phyloP scores from a whole-genome alignment of 192 early-diverging fungal species.

The Funneliformis geosporum region DNA sequence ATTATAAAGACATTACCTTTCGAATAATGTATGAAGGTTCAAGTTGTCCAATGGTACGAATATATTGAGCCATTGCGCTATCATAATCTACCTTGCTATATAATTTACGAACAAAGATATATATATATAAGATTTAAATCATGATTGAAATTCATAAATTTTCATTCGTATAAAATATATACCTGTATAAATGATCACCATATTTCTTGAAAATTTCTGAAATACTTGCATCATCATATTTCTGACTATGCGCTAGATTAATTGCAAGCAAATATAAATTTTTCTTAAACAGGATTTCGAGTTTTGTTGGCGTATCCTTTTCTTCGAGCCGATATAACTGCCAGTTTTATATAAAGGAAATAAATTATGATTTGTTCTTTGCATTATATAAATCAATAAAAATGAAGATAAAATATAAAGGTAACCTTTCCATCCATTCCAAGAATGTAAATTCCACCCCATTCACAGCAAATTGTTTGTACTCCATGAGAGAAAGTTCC shows the following conservation, averaged over 20 bases:
- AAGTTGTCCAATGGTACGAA: conserved; percentile 87
- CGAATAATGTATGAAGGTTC: conserved; percentile 97
- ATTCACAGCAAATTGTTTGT: conserved; percentile 77
- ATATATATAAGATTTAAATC: too few species aligned
- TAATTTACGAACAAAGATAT: background rate
- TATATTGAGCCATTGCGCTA: conserved; percentile 88
- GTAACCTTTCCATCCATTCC: conserved; percentile 72
- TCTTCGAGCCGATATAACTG: conserved; percentile 83
- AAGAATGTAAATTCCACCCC: conserved; percentile 88
- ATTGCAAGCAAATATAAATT: conserved; percentile 91
- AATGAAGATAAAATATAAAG: background rate
- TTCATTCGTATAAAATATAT: background rate
- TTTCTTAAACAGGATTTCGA: conserved; percentile 87
- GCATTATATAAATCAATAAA: background rate
- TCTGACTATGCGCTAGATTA: conserved; percentile 78
- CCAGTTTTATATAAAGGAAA: conserved; percentile 11
- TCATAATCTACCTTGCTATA: conserved; percentile 80
- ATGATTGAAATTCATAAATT: background rate
- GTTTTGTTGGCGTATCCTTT: conserved; percentile 81
- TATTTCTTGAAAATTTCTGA: conserved; percentile 93
- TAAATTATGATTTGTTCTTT: background rate
- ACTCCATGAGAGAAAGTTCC: conserved; percentile 74
- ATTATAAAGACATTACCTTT: conserved; percentile 50
- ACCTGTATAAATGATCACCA: conserved; percentile 89
- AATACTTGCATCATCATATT: conserved; percentile 79